phyloP scores from a whole-genome alignment of 345 rosid genomes.

The Excoecaria cochinchinensis region DNA sequence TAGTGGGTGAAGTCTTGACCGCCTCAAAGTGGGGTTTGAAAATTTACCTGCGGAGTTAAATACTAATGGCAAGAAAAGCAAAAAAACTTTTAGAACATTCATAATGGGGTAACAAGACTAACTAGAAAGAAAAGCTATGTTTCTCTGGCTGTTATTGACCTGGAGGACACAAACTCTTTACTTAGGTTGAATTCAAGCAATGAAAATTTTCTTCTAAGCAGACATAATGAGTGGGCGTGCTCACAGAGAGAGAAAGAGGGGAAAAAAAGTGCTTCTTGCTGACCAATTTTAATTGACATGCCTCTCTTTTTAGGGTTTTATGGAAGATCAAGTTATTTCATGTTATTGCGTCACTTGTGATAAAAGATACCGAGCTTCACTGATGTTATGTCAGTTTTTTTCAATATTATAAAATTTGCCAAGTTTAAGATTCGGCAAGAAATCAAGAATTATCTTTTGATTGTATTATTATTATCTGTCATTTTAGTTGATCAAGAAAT shows the following conservation, averaged over 20 bases:
- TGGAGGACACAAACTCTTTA: slow-evolving; percentile 20
- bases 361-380: slow-evolving; percentile 10
- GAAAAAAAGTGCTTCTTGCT: slow-evolving; percentile 16
- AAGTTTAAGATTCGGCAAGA: no score
- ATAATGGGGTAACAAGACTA: slow-evolving; percentile 20
- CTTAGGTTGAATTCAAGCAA: slow-evolving; percentile 42
- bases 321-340: neutral
- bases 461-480: no score
- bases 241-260: slow-evolving; percentile 14
- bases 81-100: slow-evolving; percentile 3
- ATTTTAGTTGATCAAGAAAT: no score
- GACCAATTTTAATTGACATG: slow-evolving; percentile 21
- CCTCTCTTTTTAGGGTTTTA: slow-evolving; percentile 17
- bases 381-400: no score
- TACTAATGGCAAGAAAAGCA: slow-evolving; percentile 16
- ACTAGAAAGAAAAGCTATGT: slow-evolving; percentile 27
- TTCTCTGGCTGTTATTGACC: slow-evolving; percentile 27
- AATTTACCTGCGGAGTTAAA: slow-evolving; percentile 19
- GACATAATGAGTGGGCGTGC: slow-evolving; percentile 68
- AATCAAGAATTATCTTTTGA: no score
- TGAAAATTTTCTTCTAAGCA: slow-evolving; percentile 27
- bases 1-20: slow-evolving; percentile 8
- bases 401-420: no score
- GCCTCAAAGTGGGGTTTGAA: slow-evolving; percentile 13
- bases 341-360: slow-evolving; percentile 9